Evolutionary conservation across 495 filamentous ascomycete species (phyloP), one percentile per base, ranked within the genome.

Genomic region (Clavariopsis aquatica): DNA sequence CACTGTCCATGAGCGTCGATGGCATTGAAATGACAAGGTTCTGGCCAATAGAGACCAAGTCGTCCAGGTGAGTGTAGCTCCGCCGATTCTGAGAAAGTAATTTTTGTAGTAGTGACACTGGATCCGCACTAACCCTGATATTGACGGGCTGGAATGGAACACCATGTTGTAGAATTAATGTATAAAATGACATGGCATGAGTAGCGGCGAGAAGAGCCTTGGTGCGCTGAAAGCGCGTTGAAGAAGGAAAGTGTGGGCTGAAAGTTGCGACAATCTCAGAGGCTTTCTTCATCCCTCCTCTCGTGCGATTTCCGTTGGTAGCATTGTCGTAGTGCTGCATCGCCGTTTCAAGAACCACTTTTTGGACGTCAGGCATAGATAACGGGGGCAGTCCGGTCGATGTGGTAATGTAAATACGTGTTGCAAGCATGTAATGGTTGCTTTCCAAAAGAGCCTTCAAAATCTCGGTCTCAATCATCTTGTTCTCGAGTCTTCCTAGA

Each of bases 91-190:
- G 93, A 49, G 92, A 87, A 17, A 98, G 85, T 1, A 98, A 86
- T 68, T 89, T 96, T 66, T 83, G 84, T 54, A 97, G 79, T 59
- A 98, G 83, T 1, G 87, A 88, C 29, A 96, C 79, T 1, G 94
- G 95, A 72, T 98, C 93, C 3, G 83, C 72, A 69, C 93, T 90
- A 2, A 93, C 89, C 6, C 94, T 88, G 36, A 98, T 87, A 67
- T 89, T 89, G 55, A 96, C 91, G 1, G 94, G 94, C 31, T 89
- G 89, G 65, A 98, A 96, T 0, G 92, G 92, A 62, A 96, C 89
- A 41, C 92, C 92, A 72, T 95, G 92, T 68, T 95, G 92, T 8
- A 98, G 79, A 0, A 89, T 93, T 7, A 98, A 81, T 4, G 89
- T 89, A 77, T 96, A 98, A 66, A 89, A 88, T 34, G 92, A 93